Evolutionary conservation across 2,329 filamentous ascomycete species (phyloP).

Genomic region (Trematosphaeria pertusa): DNA sequence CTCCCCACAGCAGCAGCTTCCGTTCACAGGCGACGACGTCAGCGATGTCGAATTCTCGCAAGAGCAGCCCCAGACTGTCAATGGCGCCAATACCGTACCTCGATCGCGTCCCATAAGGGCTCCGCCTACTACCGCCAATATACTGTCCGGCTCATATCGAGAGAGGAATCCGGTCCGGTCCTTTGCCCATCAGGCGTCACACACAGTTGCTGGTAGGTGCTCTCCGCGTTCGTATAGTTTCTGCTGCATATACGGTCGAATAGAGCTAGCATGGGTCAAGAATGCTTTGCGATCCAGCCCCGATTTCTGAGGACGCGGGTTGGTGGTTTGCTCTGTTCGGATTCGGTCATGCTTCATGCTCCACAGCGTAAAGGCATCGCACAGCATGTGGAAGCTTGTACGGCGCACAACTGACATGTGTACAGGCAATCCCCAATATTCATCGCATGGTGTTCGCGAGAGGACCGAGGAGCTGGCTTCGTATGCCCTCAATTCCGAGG

Average conservation of each 20-base stretch:
- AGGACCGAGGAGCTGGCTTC: slow-evolving; percentile 87
- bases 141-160: slow-evolving; percentile 39
- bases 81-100: slow-evolving; percentile 31
- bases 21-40: slow-evolving; percentile 40
- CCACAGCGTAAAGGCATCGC: too few relatives aligned
- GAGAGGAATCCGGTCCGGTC: slow-evolving; percentile 70
- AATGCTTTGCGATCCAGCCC: too few relatives aligned
- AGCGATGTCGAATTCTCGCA: slow-evolving; percentile 36
- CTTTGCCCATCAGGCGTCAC: slow-evolving; percentile 71
- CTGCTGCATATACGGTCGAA: too few relatives aligned
- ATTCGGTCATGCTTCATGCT: too few relatives aligned
- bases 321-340: too few relatives aligned
- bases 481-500: slow-evolving; percentile 67
- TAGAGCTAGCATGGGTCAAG: too few relatives aligned
- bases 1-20: slow-evolving; percentile 32
- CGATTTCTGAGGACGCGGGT: too few relatives aligned
- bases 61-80: slow-evolving; percentile 27
- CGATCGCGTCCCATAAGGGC: slow-evolving; percentile 37
- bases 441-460: slow-evolving; percentile 77
- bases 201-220: slow-evolving; percentile 63
- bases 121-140: slow-evolving; percentile 27
- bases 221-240: too few relatives aligned
- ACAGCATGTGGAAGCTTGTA: too few relatives aligned
- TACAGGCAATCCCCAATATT: slow-evolving; percentile 76
- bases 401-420: too few relatives aligned